Evolutionary conservation across 2,329 filamentous ascomycete genomes (phyloP).

Genomic region (Davidsoniella virescens): DNA sequence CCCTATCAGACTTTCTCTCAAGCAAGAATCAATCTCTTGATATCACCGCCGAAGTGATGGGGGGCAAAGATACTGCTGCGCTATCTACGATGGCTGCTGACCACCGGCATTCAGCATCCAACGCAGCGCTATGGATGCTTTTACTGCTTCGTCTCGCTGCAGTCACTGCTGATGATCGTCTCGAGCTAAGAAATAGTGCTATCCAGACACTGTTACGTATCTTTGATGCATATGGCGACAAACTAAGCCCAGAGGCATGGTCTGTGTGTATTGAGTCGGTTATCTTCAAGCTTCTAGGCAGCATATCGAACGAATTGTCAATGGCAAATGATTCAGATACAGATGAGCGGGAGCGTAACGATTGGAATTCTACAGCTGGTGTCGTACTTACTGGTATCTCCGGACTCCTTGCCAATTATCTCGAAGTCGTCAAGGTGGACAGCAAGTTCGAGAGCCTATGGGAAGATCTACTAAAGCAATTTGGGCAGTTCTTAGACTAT

Average conservation of each 20-base stretch:
- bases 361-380: constrained; percentile 61
- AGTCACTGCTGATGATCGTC: constrained; percentile 52
- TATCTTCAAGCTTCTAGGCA: constrained; percentile 60
- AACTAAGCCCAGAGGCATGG: constrained; percentile 65
- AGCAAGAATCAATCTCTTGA: constrained; percentile 40
- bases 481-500: constrained; percentile 47
- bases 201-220: constrained; percentile 84
- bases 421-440: constrained; percentile 53
- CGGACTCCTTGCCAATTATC: constrained; percentile 57
- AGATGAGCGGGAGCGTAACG: constrained; percentile 29
- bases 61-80: constrained; percentile 33
- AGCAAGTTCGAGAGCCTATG: constrained; percentile 56
- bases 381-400: constrained; percentile 59
- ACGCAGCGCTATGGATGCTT: constrained; percentile 63
- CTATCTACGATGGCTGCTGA: constrained; percentile 42
- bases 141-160: constrained; percentile 54
- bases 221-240: constrained; percentile 78
- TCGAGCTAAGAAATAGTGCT: constrained; percentile 69
- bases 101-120: constrained; percentile 42
- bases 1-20: constrained; percentile 74
- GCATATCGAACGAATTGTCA: constrained; percentile 28
- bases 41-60: constrained; percentile 40
- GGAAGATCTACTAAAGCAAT: constrained; percentile 54
- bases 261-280: constrained; percentile 66
- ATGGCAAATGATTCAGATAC: constrained; percentile 13